Percentiles rank a stretch among this genome's conserved stretches.
phyloP scores from a whole-genome alignment of 2,329 filamentous ascomycete species.

The Botryotinia globosa region DNA sequence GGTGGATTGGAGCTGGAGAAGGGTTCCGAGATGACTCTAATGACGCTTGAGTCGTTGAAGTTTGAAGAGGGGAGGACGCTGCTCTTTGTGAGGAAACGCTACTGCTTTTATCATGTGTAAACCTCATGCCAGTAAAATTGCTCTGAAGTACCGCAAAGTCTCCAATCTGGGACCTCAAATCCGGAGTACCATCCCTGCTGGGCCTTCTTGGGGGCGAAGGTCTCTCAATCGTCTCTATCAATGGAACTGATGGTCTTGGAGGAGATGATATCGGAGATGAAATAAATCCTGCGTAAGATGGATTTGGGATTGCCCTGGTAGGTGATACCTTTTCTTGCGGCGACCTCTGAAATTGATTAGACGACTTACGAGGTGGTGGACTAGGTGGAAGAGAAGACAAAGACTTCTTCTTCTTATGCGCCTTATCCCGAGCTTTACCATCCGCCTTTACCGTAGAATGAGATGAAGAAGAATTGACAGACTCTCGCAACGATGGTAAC shows the following conservation, averaged over 20 bases:
- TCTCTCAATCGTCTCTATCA: not conserved
- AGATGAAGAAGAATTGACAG: constrained; percentile 69
- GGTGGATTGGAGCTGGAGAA: constrained; percentile 38
- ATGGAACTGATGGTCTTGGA: not conserved
- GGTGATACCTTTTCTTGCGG: constrained; percentile 42
- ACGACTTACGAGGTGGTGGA: constrained; percentile 61
- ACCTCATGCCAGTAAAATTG: constrained; percentile 46
- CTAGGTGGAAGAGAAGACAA: constrained; percentile 54
- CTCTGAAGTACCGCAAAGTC: constrained; percentile 58
- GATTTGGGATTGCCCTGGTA: constrained; percentile 39
- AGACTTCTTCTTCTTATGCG: constrained; percentile 45
- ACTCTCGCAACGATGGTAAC: constrained; percentile 65
- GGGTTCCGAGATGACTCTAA: constrained; percentile 39
- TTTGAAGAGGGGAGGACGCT: constrained; percentile 32
- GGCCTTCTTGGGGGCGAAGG: constrained; percentile 53
- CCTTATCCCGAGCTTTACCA: constrained; percentile 42
- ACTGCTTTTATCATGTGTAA: constrained; percentile 28
- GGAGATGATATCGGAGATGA: not conserved
- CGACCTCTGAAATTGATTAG: constrained; percentile 50
- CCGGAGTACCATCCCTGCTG: constrained; percentile 65
- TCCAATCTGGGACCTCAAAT: constrained; percentile 56
- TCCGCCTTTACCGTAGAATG: constrained; percentile 62
- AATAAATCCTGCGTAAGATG: not conserved
- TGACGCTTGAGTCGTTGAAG: constrained; percentile 38
- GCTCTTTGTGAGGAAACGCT: constrained; percentile 29